Evolutionary conservation across 2,329 filamentous ascomycete genomes (phyloP), one percentile per base, ranked within the genome.

Genomic region (Colletotrichum phormii): DNA sequence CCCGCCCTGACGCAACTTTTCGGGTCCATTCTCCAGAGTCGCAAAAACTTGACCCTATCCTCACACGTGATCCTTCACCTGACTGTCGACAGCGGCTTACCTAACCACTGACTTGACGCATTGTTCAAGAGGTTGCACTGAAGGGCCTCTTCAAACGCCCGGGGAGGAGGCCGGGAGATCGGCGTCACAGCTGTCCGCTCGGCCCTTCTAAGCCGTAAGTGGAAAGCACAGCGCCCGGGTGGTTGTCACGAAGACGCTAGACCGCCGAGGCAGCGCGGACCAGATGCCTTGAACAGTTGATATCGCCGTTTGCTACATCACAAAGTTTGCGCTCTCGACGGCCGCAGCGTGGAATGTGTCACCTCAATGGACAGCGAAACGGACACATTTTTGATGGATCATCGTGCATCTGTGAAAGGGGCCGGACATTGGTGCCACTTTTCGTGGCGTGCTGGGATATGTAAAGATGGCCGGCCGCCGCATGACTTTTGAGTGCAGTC

Each of bases 151-250:
- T 61, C 67, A 58, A 72, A 61, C 67, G 67, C 46, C 46, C 60
- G 60, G 51, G 51, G 46, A 60, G 1, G 29, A 59, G 66, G 15
- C 70, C 66, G 70, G 70, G 54, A 70, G 60, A 71, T 71, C 66
- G 66, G 71, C 71, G 60, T 64, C 60, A 61, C 54, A 72, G 42
- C 65, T 69, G 54, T 26, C 70, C 60, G 66, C 70, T 73, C 71
- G 71, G 71, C 55, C 71, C 55, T 71, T 37, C 35, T 58, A 70
- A 42, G 49, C 66, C 55, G 49, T 31, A 71, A 55, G 15, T 57
- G 71, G 71, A 71, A 71, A 71, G 33, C 55, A 65, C 29, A 71
- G 55, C 71, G 71, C 51, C 55, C 61, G 71, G 60, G 35, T 51
- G 60, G 51, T 62, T 42, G 54, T 65, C 60, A 60, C 35, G 29